These are phyloP conservation scores for Phaeophleospora eucalypticola DNA, from an alignment of 2,329 filamentous ascomycete species.

Conservation along the genomic window DNA sequence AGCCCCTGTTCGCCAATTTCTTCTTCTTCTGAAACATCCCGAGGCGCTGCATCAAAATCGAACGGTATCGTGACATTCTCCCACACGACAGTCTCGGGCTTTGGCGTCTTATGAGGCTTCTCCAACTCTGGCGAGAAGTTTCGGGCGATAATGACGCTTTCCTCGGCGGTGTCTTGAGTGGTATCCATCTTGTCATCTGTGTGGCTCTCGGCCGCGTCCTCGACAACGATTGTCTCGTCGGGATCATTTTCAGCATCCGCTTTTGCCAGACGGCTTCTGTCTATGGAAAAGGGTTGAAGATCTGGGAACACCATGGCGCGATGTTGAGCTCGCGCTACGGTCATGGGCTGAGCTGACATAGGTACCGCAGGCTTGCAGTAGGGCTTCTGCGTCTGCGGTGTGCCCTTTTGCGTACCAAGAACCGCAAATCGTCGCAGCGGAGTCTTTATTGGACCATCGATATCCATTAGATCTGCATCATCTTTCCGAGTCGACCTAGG, in stretches of 20 bases:
- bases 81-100: slow-evolving; percentile 31
- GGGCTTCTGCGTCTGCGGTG: slow-evolving; percentile 27
- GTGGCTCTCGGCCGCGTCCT: slow-evolving; percentile 3
- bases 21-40: not conserved
- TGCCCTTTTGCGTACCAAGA: slow-evolving; percentile 19
- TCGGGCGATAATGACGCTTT: slow-evolving; percentile 6
- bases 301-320: slow-evolving; percentile 25
- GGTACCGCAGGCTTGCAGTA: slow-evolving; percentile 18
- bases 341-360: slow-evolving; percentile 22
- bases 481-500: slow-evolving; percentile 19
- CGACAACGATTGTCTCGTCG: slow-evolving; percentile 1
- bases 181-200: not conserved
- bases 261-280: not conserved
- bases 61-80: slow-evolving; percentile 30
- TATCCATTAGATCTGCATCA: slow-evolving; percentile 5
- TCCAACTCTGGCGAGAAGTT: too few species aligned
- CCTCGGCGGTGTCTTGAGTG: slow-evolving; percentile 2
- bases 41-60: slow-evolving; percentile 20
- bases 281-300: slow-evolving; percentile 10
- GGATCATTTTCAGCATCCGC: not conserved
- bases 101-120: slow-evolving; percentile 9
- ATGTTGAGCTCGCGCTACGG: slow-evolving; percentile 21
- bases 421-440: slow-evolving; percentile 19
- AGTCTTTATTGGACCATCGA: slow-evolving; percentile 17
- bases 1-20: not conserved